Evolutionary conservation across 768 basidiomycete species (phyloP).

Genomic region (Podaxis carcinomalis): DNA sequence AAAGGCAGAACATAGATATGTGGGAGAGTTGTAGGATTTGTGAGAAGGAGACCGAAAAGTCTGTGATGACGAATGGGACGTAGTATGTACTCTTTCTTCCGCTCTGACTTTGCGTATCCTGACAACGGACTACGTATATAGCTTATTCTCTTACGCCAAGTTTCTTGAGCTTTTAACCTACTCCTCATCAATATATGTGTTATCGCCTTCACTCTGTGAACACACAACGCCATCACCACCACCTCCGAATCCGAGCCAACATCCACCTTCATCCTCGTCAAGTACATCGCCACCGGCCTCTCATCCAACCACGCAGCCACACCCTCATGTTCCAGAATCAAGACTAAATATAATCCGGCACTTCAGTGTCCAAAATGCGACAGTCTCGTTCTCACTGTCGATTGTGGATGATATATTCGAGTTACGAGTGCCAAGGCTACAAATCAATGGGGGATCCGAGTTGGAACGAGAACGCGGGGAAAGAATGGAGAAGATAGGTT

Average conservation of each 20-base stretch:
- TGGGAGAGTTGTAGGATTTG: slow-evolving; percentile 53
- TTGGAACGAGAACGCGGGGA: not conserved
- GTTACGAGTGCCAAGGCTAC: slow-evolving; percentile 53
- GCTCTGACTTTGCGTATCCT: not conserved
- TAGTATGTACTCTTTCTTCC: slow-evolving; percentile 37
- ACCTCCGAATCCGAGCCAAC: slow-evolving; percentile 11
- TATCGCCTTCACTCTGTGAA: slow-evolving; percentile 40
- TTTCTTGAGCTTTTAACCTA: slow-evolving; percentile 52
- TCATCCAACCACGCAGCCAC: not conserved
- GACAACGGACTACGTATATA: slow-evolving; percentile 17
- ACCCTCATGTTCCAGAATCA: slow-evolving; percentile 20
- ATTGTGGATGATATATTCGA: slow-evolving; percentile 56
- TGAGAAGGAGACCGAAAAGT: slow-evolving; percentile 26
- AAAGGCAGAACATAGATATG: slow-evolving; percentile 25
- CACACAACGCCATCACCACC: slow-evolving; percentile 35
- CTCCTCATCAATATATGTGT: slow-evolving; percentile 29
- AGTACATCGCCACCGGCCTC: not conserved
- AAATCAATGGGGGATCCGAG: slow-evolving; percentile 37
- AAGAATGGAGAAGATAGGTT: not conserved
- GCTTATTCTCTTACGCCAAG: slow-evolving; percentile 54
- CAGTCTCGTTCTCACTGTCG: slow-evolving; percentile 43
- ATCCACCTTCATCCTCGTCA: not conserved
- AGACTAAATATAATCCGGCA: slow-evolving; percentile 40
- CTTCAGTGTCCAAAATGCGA: slow-evolving; percentile 25
- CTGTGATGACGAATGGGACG: slow-evolving; percentile 42